Percentiles rank a stretch among this genome's conserved stretches.
These are phyloP conservation scores for Cunninghamia lanceolata DNA, from an alignment of 75 land plant species.

Conservation along the genomic window DNA sequence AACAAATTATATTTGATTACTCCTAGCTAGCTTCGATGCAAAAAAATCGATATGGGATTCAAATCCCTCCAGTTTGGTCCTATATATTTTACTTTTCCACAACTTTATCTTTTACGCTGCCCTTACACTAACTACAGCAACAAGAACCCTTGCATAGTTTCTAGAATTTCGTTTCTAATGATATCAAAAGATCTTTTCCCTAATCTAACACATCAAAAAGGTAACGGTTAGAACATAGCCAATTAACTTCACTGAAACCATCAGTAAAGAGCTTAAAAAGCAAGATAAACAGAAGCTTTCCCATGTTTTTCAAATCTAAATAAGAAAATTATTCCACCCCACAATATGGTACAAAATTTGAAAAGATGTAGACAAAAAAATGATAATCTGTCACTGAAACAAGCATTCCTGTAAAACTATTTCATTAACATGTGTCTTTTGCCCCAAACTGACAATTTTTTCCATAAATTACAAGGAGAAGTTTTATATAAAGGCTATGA, in stretches of 20 bases:
- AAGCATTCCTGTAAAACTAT: not conserved
- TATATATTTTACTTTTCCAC: not conserved
- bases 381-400: not conserved
- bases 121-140: not conserved
- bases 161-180: conserved; percentile 14
- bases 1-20: not conserved
- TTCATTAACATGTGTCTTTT: not conserved
- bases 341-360: not conserved
- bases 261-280: not conserved
- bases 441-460: not conserved
- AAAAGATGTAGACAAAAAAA: not conserved
- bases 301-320: not conserved
- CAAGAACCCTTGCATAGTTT: not conserved
- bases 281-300: not conserved
- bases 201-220: conserved; percentile 26
- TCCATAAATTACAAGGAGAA: not conserved
- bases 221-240: not conserved
- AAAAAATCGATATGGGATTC: not conserved
- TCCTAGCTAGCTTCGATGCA: not conserved
- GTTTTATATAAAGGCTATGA: not conserved
- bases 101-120: not conserved
- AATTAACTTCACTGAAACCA: not conserved
- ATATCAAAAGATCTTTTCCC: conserved; percentile 34
- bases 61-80: not conserved
- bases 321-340: not conserved